Evolutionary conservation across 2,329 filamentous ascomycete species (phyloP).

Genomic region (Exophiala calicioides): DNA sequence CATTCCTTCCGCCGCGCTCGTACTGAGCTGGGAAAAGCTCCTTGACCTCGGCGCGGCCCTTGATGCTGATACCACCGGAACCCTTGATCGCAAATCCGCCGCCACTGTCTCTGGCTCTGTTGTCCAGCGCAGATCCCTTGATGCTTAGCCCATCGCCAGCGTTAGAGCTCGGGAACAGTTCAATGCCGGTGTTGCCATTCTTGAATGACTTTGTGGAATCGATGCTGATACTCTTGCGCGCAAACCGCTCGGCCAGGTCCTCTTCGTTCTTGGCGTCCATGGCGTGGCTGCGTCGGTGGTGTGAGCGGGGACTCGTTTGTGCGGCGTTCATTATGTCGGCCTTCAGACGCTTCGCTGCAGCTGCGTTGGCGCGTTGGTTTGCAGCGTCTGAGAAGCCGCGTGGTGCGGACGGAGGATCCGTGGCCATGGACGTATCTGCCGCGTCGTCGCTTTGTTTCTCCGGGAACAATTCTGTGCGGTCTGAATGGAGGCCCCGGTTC

Average conservation of each 20-base stretch:
- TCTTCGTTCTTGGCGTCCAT: constrained; percentile 58
- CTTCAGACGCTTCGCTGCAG: constrained; percentile 42
- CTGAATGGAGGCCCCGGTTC: constrained; percentile 32
- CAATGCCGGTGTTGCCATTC: constrained; percentile 36
- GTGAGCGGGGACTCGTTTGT: constrained; percentile 36
- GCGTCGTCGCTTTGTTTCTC: constrained; percentile 35
- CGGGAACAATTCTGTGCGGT: constrained; percentile 48
- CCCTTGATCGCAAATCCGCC: constrained; percentile 35
- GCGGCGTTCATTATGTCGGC: constrained; percentile 61
- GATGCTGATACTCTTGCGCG: constrained; percentile 30
- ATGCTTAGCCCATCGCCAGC: constrained; percentile 57
- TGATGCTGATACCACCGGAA: constrained; percentile 62
- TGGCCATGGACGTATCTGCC: constrained; percentile 20
- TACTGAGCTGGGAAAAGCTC: constrained; percentile 70
- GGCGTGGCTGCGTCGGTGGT: constrained; percentile 52
- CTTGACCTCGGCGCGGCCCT: constrained; percentile 64
- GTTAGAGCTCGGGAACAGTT: constrained; percentile 37
- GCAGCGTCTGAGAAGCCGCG: constrained; percentile 27
- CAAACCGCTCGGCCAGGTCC: constrained; percentile 44
- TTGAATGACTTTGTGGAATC: constrained; percentile 30
- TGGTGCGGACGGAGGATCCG: constrained; percentile 46
- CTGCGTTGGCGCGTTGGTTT: constrained; percentile 29
- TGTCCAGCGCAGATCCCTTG: constrained; percentile 52
- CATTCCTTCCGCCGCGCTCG: constrained; percentile 45
- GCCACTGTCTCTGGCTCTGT: constrained; percentile 33